Conservation (phyloP, 2,329 filamentous ascomycete species). For the Xylariaceae sp. region DNA sequence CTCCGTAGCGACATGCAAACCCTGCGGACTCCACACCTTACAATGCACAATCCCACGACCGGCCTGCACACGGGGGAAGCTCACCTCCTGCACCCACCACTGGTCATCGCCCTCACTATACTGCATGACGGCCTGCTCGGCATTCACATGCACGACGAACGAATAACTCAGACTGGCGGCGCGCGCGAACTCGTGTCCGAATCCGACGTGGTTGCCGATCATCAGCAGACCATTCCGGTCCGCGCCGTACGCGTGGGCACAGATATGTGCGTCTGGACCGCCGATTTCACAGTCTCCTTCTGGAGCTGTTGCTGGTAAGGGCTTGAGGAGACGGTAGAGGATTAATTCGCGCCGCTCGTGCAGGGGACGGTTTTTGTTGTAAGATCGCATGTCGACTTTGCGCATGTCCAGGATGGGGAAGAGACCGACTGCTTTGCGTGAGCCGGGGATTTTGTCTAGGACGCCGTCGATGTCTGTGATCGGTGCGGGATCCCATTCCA, state of each 20-base stretch:
- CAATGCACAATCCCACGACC: constrained; percentile 44
- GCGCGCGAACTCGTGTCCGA: constrained; percentile 38
- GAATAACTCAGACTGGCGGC: constrained; percentile 47
- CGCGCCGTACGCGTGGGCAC: constrained; percentile 46
- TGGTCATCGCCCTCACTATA: constrained; percentile 30
- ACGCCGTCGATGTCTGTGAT: constrained; percentile 42
- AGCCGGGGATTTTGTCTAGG: constrained; percentile 22
- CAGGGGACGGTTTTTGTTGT: constrained; percentile 39
- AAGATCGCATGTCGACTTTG: constrained; percentile 48
- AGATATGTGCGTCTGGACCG: constrained; percentile 42
- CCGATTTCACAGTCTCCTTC: constrained; percentile 16
- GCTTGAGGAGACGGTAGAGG: constrained; percentile 44
- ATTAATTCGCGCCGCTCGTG: constrained; percentile 45
- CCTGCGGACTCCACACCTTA: constrained; percentile 50
- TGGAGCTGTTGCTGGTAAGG: constrained; percentile 34
- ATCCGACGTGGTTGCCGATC: constrained; percentile 45
- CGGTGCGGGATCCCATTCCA: constrained; percentile 43
- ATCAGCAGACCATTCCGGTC: constrained; percentile 52
- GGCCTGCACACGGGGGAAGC: constrained; percentile 43
- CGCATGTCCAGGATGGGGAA: constrained; percentile 50
- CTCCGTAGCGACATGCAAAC: constrained; percentile 49
- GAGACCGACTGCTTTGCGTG: constrained; percentile 37
- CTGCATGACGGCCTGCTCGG: constrained; percentile 43
- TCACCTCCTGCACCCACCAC: constrained; percentile 53
- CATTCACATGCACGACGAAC: constrained; percentile 49